Conservation (phyloP, 2,329 filamentous ascomycete species). For the Pseudogymnoascus sp. region DNA sequence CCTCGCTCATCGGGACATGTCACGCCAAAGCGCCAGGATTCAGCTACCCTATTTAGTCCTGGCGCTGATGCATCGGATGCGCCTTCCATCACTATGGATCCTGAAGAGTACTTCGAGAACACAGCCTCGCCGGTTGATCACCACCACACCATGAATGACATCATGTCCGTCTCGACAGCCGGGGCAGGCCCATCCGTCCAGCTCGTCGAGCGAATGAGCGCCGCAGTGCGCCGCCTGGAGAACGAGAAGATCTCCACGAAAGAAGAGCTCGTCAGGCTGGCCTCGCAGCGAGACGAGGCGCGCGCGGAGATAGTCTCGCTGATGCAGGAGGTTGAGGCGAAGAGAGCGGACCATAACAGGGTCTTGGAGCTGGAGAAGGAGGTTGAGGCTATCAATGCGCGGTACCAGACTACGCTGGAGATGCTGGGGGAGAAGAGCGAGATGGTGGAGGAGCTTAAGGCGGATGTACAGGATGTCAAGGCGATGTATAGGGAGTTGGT, state of each 20-base stretch:
- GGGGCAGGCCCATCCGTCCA: constrained; percentile 89
- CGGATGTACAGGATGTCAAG: constrained; percentile 89
- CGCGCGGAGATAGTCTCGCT: constrained; percentile 82
- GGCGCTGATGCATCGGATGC: constrained; percentile 19
- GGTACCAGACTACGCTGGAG: constrained; percentile 87
- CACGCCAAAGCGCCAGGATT: constrained; percentile 26
- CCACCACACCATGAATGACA: constrained; percentile 67
- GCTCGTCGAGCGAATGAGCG: constrained; percentile 91
- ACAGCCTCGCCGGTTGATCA: constrained; percentile 51
- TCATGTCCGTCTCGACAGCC: constrained; percentile 81
- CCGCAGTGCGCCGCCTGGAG: constrained; percentile 82
- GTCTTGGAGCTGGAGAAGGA: constrained; percentile 60
- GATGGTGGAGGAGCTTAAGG: constrained; percentile 78
- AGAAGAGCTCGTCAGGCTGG: constrained; percentile 75
- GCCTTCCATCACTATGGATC: constrained; percentile 27
- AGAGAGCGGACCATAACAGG: constrained; percentile 49
- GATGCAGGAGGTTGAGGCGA: constrained; percentile 77
- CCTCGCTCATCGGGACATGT: constrained; percentile 22
- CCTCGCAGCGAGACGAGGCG: constrained; percentile 82
- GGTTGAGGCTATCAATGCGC: constrained; percentile 58
- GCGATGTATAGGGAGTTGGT: constrained; percentile 91
- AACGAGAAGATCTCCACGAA: constrained; percentile 82
- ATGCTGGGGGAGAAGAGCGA: constrained; percentile 97
- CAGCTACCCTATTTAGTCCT: constrained; percentile 18
- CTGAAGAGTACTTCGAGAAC: constrained; percentile 42